These are phyloP conservation scores for Oryza australiensis DNA, from an alignment of 176 grass and related monocot species.

Conservation along the genomic window DNA sequence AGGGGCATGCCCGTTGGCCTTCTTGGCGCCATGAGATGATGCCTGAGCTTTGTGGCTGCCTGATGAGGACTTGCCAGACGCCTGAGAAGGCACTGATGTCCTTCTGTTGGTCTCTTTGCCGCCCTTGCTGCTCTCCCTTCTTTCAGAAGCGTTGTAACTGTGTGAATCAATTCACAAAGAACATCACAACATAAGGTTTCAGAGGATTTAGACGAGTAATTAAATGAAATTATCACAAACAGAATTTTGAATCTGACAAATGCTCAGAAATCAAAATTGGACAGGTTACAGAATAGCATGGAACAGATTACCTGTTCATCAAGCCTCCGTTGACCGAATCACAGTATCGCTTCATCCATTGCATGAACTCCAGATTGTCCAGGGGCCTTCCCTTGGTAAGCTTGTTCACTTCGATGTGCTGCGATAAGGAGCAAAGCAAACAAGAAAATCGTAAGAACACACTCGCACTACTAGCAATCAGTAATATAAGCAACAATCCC, in stretches of 20 bases:
- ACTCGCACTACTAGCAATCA: neutral
- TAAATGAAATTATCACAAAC: neutral
- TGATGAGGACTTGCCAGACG: slow-evolving; percentile 46
- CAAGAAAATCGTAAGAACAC: neutral
- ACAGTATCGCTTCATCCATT: slow-evolving; percentile 93
- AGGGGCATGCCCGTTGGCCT: slow-evolving; percentile 46
- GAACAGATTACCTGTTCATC: slow-evolving; percentile 53
- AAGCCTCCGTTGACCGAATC: slow-evolving; percentile 67
- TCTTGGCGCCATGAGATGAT: slow-evolving; percentile 45
- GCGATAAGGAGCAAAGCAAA: slow-evolving; percentile 16
- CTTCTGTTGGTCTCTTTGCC: slow-evolving; percentile 92
- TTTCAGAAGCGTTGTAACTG: slow-evolving; percentile 85
- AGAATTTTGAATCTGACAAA: neutral
- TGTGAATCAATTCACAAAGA: neutral
- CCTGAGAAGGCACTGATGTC: slow-evolving; percentile 55
- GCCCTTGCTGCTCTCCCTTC: slow-evolving; percentile 85
- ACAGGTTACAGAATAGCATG: neutral
- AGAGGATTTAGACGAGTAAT: neutral
- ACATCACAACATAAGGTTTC: neutral
- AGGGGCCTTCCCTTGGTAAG: slow-evolving; percentile 85
- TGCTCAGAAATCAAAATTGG: neutral
- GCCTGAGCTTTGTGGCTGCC: slow-evolving; percentile 51
- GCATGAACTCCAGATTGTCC: slow-evolving; percentile 97
- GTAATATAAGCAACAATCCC: neutral
- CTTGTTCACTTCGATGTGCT: slow-evolving; percentile 96